Evolutionary conservation across 2,329 filamentous ascomycete genomes (phyloP).

Genomic region (Pestalotiopsis sp.): DNA sequence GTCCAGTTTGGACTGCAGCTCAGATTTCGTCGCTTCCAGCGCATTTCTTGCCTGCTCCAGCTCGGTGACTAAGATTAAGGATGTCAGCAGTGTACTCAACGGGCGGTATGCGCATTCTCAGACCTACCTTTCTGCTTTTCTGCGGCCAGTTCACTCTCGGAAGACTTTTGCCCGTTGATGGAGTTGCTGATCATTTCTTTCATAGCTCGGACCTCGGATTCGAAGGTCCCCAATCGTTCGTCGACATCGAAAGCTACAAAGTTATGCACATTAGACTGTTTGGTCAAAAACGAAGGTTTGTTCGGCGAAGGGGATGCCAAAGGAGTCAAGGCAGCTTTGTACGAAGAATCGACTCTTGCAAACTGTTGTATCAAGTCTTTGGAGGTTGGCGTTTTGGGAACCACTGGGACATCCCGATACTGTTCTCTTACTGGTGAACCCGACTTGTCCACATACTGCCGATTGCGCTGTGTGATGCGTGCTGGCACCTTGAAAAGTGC

Average conservation of each 20-base stretch:
- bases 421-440: conserved; percentile 7
- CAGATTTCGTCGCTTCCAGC: conserved; percentile 45
- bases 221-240: conserved; percentile 73
- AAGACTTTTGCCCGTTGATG: conserved; percentile 63
- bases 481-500: conserved; percentile 21
- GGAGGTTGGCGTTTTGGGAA: conserved; percentile 33
- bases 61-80: conserved; percentile 39
- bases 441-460: neutral
- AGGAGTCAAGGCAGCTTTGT: conserved; percentile 33
- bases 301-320: conserved; percentile 41
- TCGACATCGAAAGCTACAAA: conserved; percentile 79
- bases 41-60: conserved; percentile 49
- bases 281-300: conserved; percentile 62
- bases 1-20: conserved; percentile 65
- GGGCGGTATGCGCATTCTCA: neutral
- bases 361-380: conserved; percentile 32
- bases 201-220: conserved; percentile 70
- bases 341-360: conserved; percentile 24
- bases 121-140: conserved; percentile 73
- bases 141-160: conserved; percentile 73
- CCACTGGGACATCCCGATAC: conserved; percentile 21
- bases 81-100: neutral
- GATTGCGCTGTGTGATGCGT: conserved; percentile 28
- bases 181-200: conserved; percentile 72
- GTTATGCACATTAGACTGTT: conserved; percentile 68